Percentiles rank a stretch among this genome's conserved stretches.
Evolutionary conservation across 306 rosid genomes (phyloP).

Genomic region (Urtica urens): DNA sequence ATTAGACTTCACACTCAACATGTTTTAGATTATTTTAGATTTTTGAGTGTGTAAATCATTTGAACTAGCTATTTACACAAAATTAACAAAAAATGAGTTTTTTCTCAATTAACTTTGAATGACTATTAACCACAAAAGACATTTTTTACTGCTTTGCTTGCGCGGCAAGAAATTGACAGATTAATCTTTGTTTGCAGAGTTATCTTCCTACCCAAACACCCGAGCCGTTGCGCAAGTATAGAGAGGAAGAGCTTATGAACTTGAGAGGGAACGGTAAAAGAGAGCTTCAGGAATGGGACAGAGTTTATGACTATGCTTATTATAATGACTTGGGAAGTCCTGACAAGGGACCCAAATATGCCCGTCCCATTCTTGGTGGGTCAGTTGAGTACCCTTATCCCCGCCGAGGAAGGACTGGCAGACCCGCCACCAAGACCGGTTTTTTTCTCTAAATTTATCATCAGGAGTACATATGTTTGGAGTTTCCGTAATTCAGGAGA

Average conservation of each 20-base stretch:
- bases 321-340: slow-evolving; percentile 63
- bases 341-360: slow-evolving; percentile 31
- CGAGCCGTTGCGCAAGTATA: slow-evolving; percentile 33
- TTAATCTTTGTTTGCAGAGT: slow-evolving; percentile 45
- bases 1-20: too few relatives aligned
- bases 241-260: slow-evolving; percentile 53
- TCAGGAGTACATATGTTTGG: too few relatives aligned
- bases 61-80: too few relatives aligned
- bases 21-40: too few relatives aligned
- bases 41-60: too few relatives aligned
- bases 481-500: too few relatives aligned
- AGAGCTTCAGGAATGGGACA: slow-evolving; percentile 56
- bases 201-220: slow-evolving; percentile 67
- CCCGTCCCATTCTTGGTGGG: slow-evolving; percentile 77
- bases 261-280: slow-evolving; percentile 62
- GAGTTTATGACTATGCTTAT: slow-evolving; percentile 65
- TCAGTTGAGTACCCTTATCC: slow-evolving; percentile 68
- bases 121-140: too few relatives aligned
- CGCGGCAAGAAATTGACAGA: too few relatives aligned
- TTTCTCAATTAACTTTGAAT: too few relatives aligned
- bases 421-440: slow-evolving; percentile 47
- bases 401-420: slow-evolving; percentile 68
- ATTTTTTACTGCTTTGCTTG: too few relatives aligned
- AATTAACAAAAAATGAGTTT: too few relatives aligned
- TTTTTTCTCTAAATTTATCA: too few relatives aligned